A percentile compares a stretch with the other conserved stretches of the same genome.
These are phyloP conservation scores for Xerocomellus intermedius DNA, from an alignment of 768 basidiomycete species.

Conservation along the genomic window DNA sequence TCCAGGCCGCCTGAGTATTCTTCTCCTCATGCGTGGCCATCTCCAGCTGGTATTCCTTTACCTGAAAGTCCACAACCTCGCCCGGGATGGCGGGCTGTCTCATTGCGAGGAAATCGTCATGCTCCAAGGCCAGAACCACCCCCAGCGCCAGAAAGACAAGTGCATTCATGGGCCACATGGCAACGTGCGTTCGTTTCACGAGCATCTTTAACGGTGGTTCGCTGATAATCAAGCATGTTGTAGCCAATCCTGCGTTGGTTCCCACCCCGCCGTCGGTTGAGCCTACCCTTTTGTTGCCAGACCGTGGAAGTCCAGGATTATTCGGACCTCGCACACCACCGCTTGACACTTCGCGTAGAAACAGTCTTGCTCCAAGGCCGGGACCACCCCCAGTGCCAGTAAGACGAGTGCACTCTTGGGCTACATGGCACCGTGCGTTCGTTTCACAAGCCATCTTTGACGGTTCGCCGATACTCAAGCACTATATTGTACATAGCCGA, in stretches of 20 bases:
- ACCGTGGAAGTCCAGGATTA: too few species aligned
- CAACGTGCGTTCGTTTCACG: conserved; percentile 45
- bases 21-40: conserved; percentile 42
- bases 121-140: conserved; percentile 30
- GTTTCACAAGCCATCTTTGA: background rate
- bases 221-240: background rate
- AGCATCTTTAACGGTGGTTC: background rate
- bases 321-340: too few species aligned
- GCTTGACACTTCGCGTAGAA: background rate
- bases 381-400: conserved; percentile 32
- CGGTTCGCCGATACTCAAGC: background rate
- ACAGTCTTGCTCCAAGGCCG: conserved; percentile 33
- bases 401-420: conserved; percentile 18
- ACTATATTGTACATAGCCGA: conserved; percentile 53
- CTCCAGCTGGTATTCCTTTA: conserved; percentile 38
- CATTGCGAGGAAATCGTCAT: conserved; percentile 31
- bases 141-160: conserved; percentile 35
- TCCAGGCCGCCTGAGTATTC: conserved; percentile 38
- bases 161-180: conserved; percentile 59
- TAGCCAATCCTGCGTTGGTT: conserved; percentile 53
- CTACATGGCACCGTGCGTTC: too few species aligned
- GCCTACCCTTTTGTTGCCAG: conserved; percentile 37
- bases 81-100: conserved; percentile 57
- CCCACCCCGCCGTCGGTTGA: conserved; percentile 58
- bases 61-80: conserved; percentile 42